These are phyloP conservation scores for Tremellales sp. DNA, from an alignment of 1,284 basidiomycete genomes.

Conservation along the genomic window DNA sequence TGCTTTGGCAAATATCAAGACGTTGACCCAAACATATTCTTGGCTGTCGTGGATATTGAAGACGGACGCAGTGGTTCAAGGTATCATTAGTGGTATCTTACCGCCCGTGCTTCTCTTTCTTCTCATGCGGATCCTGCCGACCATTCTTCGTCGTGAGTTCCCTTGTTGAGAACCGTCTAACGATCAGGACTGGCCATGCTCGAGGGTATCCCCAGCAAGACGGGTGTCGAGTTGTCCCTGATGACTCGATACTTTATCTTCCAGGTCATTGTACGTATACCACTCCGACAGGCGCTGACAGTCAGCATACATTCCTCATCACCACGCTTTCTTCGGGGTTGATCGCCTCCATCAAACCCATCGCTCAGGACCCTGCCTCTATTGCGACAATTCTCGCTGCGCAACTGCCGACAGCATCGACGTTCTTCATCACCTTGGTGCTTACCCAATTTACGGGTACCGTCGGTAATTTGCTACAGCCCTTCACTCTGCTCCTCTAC, in stretches of 20 bases:
- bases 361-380: slow-evolving; percentile 55
- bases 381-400: slow-evolving; percentile 56
- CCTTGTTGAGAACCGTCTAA: not conserved
- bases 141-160: slow-evolving; percentile 60
- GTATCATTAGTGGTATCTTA: slow-evolving; percentile 62
- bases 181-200: slow-evolving; percentile 59
- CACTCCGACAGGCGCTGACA: not conserved
- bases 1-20: slow-evolving; percentile 52
- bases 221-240: slow-evolving; percentile 66
- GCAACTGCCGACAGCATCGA: slow-evolving; percentile 65
- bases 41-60: slow-evolving; percentile 62
- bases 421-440: slow-evolving; percentile 75
- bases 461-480: slow-evolving; percentile 55
- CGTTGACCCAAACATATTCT: slow-evolving; percentile 49
- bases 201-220: slow-evolving; percentile 68
- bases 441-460: slow-evolving; percentile 51
- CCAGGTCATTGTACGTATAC: slow-evolving; percentile 59
- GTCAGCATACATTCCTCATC: slow-evolving; percentile 60
- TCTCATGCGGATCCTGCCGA: slow-evolving; percentile 66
- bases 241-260: slow-evolving; percentile 74
- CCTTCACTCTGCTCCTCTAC: slow-evolving; percentile 61
- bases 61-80: slow-evolving; percentile 54
- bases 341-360: slow-evolving; percentile 50
- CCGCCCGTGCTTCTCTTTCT: slow-evolving; percentile 66
- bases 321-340: slow-evolving; percentile 66